A percentile compares a stretch with the other conserved stretches of the same genome.
Evolutionary conservation across 108 stramenopile species (phyloP).

Genomic region (Chaetoceros tenuissimus): DNA sequence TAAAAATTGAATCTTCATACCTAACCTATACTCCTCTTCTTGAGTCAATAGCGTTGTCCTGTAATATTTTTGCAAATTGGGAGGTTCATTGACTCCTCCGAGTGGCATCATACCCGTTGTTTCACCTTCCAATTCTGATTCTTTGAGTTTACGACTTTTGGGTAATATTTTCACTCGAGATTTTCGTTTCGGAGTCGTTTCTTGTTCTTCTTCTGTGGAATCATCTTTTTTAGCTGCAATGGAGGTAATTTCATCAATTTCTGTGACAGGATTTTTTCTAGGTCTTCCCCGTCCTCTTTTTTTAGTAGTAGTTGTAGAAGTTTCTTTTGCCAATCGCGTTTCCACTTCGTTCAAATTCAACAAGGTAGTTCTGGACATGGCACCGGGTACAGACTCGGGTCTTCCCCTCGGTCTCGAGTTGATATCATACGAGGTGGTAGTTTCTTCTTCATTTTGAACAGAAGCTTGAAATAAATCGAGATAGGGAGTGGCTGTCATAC

Average conservation of each 20-base stretch:
- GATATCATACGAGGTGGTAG: background rate
- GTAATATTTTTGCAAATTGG: slow-evolving; percentile 62
- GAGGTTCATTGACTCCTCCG: slow-evolving; percentile 4
- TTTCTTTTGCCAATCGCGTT: background rate
- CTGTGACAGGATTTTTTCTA: background rate
- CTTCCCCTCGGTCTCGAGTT: slow-evolving; percentile 25
- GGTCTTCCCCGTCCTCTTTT: background rate
- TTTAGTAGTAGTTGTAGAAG: background rate
- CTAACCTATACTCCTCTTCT: slow-evolving; percentile 67
- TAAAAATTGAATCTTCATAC: slow-evolving; percentile 68
- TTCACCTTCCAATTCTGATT: background rate
- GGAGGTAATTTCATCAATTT: background rate
- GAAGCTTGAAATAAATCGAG: background rate
- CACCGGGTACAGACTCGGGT: slow-evolving; percentile 40
- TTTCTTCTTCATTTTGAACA: background rate
- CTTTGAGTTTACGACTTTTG: background rate
- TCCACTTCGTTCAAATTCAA: background rate
- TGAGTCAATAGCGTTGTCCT: slow-evolving; percentile 55
- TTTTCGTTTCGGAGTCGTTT: background rate
- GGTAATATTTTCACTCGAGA: background rate
- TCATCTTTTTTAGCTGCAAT: background rate
- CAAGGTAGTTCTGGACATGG: slow-evolving; percentile 15
- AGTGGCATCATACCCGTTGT: background rate
- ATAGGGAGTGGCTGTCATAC: no score
- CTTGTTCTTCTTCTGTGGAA: background rate